These are phyloP conservation scores for Clonostachys rhizophaga DNA, from an alignment of 2,329 filamentous ascomycete species.

Conservation along the genomic window DNA sequence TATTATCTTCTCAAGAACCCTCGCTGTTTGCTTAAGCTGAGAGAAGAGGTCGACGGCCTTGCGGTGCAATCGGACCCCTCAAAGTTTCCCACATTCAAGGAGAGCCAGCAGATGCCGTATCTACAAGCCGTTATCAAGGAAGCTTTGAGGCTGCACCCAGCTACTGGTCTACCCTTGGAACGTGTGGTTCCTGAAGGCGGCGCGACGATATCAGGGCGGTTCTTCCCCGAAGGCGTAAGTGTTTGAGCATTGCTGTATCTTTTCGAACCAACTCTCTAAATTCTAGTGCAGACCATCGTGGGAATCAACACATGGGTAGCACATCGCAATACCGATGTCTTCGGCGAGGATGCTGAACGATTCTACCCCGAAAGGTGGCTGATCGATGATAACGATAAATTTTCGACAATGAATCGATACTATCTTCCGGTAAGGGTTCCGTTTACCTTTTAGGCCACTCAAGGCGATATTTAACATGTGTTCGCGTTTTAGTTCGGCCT, in stretches of 20 bases:
- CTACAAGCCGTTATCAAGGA: conserved; percentile 50
- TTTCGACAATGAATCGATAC: conserved; percentile 18
- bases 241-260: neutral
- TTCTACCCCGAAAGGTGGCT: conserved; percentile 38
- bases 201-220: conserved; percentile 24
- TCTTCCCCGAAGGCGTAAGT: conserved; percentile 20
- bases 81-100: conserved; percentile 20
- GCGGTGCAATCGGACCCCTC: conserved; percentile 6
- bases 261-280: neutral
- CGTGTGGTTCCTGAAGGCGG: conserved; percentile 40
- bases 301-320: conserved; percentile 29
- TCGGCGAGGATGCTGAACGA: conserved; percentile 20
- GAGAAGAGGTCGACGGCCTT: conserved; percentile 12
- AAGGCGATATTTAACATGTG: neutral
- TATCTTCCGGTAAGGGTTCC: conserved; percentile 16
- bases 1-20: conserved; percentile 33
- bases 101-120: conserved; percentile 38
- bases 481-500: conserved; percentile 25
- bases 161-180: conserved; percentile 41
- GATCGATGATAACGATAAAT: conserved; percentile 11
- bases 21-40: conserved; percentile 9
- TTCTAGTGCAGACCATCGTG: conserved; percentile 14
- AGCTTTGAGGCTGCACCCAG: conserved; percentile 42
- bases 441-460: too few relatives aligned
- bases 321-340: conserved; percentile 22